phyloP scores from a whole-genome alignment of 768 basidiomycete species.

The Hericium alpestre region DNA sequence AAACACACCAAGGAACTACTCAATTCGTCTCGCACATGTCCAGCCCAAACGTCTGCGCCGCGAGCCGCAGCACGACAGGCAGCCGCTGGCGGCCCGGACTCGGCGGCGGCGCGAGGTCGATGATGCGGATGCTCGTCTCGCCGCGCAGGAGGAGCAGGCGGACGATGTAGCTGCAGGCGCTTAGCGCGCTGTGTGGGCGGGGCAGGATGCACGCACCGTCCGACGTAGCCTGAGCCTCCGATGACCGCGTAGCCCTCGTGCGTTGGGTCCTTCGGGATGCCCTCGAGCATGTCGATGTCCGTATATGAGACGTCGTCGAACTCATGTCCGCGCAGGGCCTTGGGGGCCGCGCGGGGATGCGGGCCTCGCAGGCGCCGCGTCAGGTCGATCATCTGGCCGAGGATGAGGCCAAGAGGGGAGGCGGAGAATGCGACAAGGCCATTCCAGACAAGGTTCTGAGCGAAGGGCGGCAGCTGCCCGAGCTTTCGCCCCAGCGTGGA shows the following conservation, averaged over 20 bases:
- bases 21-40: background rate
- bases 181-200: background rate
- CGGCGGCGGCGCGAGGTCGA: conserved; percentile 18
- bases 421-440: background rate
- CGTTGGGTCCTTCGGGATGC: conserved; percentile 17
- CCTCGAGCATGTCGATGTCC: conserved; percentile 19
- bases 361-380: conserved; percentile 2
- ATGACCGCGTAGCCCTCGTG: conserved; percentile 20
- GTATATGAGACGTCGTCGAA: conserved; percentile 19
- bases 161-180: conserved; percentile 21
- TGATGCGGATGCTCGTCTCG: conserved; percentile 22
- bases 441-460: background rate
- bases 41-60: background rate
- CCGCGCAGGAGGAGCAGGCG: conserved; percentile 25
- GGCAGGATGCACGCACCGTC: conserved; percentile 14
- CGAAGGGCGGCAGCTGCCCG: background rate
- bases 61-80: background rate
- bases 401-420: conserved; percentile 1
- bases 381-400: background rate
- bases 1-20: background rate
- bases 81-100: background rate
- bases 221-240: conserved; percentile 25
- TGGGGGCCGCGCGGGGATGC: background rate
- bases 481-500: background rate
- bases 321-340: conserved; percentile 3